phyloP scores from a whole-genome alignment of 192 early-diverging fungal species.

The Phlyctochytrium bullatum region DNA sequence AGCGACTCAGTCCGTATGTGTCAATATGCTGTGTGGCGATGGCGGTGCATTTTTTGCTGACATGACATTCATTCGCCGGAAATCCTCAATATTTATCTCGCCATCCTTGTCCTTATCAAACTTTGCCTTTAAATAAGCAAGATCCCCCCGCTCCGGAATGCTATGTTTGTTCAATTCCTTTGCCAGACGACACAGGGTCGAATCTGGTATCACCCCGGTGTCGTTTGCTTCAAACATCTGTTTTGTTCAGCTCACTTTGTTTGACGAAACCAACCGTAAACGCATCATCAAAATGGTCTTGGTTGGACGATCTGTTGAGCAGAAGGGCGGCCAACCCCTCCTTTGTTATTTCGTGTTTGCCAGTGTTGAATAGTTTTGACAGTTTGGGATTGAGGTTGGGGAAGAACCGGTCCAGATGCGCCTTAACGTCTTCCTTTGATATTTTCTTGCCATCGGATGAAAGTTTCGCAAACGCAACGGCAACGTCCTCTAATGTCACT shows the following conservation, averaged over 20 bases:
- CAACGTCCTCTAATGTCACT: neutral
- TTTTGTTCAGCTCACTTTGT: slow-evolving; percentile 2
- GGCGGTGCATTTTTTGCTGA: slow-evolving; percentile 48
- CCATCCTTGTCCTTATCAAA: slow-evolving; percentile 53
- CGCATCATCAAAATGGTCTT: slow-evolving; percentile 38
- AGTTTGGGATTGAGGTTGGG: neutral
- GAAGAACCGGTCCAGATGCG: neutral
- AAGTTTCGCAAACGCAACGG: neutral
- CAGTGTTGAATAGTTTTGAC: neutral
- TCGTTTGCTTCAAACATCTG: slow-evolving; percentile 31
- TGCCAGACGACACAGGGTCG: slow-evolving; percentile 28
- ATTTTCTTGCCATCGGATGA: slow-evolving; percentile 4
- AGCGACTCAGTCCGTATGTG: slow-evolving; percentile 93
- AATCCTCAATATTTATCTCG: slow-evolving; percentile 41
- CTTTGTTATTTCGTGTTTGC: slow-evolving; percentile 41
- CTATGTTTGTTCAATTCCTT: slow-evolving; percentile 29
- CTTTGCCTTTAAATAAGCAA: slow-evolving; percentile 23
- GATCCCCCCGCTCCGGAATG: slow-evolving; percentile 36
- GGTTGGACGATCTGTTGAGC: slow-evolving; percentile 17
- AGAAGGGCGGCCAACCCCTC: slow-evolving; percentile 42
- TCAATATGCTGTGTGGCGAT: slow-evolving; percentile 85
- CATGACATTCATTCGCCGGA: slow-evolving; percentile 37
- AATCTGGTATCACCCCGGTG: slow-evolving; percentile 11
- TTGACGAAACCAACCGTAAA: slow-evolving; percentile 32
- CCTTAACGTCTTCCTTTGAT: neutral